Conservation (phyloP, 2,329 filamentous ascomycete genomes). For the Diplodia corticola region DNA sequence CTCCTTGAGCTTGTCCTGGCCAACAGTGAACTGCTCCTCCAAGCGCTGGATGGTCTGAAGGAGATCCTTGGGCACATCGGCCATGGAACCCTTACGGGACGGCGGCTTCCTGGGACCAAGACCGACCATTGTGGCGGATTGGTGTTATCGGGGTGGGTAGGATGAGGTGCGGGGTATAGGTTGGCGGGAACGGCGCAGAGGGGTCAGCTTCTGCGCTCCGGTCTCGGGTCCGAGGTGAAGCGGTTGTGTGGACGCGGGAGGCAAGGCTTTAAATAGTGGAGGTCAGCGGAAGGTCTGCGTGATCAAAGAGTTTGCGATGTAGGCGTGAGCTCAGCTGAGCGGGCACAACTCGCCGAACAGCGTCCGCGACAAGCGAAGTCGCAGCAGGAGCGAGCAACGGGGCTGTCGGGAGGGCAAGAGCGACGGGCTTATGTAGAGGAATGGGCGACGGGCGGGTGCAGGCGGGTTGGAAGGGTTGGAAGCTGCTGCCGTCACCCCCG, state of each 20-base stretch:
- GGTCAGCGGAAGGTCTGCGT: background rate
- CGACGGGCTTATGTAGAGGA: background rate
- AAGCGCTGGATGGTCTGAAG: conserved; percentile 77
- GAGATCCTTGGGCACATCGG: conserved; percentile 84
- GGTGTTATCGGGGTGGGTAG: background rate
- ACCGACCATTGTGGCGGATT: conserved; percentile 59
- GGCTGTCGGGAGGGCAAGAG: background rate
- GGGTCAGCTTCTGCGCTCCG: background rate
- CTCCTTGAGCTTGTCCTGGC: conserved; percentile 76
- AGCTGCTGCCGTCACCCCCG: conserved; percentile 16
- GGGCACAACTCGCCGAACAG: conserved; percentile 12
- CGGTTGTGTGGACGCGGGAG: background rate
- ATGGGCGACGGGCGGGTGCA: background rate
- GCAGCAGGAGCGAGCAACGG: conserved; percentile 3
- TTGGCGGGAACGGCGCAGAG: background rate
- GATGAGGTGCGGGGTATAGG: background rate
- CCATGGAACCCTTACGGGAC: conserved; percentile 83
- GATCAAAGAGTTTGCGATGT: conserved; percentile 5
- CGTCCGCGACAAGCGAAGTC: background rate
- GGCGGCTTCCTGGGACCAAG: conserved; percentile 64
- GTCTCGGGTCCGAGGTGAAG: background rate
- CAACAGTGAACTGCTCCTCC: conserved; percentile 80
- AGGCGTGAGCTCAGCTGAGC: conserved; percentile 23
- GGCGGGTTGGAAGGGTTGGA: conserved; percentile 4
- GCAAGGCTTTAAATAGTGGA: background rate